phyloP scores from a whole-genome alignment of 208 protist species.

The Leishmania martiniquensis region DNA sequence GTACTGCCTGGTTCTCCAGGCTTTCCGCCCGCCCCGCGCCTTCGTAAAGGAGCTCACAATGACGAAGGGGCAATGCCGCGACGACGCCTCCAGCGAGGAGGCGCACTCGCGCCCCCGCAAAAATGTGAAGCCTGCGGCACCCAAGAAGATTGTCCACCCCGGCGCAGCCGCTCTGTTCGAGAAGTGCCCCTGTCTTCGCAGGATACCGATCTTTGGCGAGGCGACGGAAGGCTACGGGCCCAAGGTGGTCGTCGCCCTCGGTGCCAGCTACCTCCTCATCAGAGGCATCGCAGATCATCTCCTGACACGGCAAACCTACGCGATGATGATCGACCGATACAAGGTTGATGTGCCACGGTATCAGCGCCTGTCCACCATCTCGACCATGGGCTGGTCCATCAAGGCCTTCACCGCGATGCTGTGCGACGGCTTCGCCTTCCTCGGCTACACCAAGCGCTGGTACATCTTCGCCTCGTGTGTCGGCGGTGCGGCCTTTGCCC shows the following conservation, averaged over 20 bases:
- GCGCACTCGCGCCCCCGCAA: not conserved
- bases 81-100: slow-evolving; percentile 8
- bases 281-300: slow-evolving; percentile 65
- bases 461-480: slow-evolving; percentile 59
- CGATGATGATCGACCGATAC: slow-evolving; percentile 60
- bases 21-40: too few relatives aligned
- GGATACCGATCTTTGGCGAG: slow-evolving; percentile 53
- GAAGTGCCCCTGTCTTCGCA: slow-evolving; percentile 26
- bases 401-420: slow-evolving; percentile 69
- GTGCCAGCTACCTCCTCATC: slow-evolving; percentile 49
- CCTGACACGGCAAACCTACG: slow-evolving; percentile 28
- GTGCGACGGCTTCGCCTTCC: slow-evolving; percentile 62
- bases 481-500: slow-evolving; percentile 37
- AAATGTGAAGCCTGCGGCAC: not conserved
- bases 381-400: slow-evolving; percentile 60
- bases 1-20: not conserved
- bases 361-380: slow-evolving; percentile 50
- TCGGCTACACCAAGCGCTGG: slow-evolving; percentile 81
- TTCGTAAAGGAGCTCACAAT: too few relatives aligned
- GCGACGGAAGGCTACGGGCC: slow-evolving; percentile 47
- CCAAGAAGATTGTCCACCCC: slow-evolving; percentile 33
- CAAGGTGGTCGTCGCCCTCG: slow-evolving; percentile 36
- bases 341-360: slow-evolving; percentile 41
- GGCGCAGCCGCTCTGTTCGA: slow-evolving; percentile 36
- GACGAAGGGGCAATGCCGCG: not conserved